Conservation (phyloP, 768 basidiomycete species). For the Auricularia sp. region DNA sequence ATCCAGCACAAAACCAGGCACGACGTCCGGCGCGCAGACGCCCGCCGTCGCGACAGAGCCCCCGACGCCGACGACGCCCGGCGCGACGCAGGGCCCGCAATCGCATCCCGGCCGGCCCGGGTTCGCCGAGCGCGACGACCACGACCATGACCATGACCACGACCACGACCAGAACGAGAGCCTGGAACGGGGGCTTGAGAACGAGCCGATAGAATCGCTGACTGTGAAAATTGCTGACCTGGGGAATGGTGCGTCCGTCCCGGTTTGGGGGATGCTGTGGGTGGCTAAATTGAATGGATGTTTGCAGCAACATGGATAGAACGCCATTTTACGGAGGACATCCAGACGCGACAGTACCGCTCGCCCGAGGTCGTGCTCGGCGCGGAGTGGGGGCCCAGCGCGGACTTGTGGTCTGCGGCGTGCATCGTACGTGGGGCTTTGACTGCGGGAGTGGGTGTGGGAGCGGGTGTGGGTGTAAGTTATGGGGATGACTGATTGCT, state of each 20-base stretch:
- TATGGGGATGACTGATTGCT: no score
- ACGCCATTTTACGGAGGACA: conserved; percentile 98
- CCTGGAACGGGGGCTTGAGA: conserved; percentile 19
- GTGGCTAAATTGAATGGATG: neutral
- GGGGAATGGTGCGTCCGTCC: conserved; percentile 64
- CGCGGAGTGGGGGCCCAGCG: conserved; percentile 89
- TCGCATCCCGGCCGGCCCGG: conserved; percentile 8
- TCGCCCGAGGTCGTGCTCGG: conserved; percentile 97
- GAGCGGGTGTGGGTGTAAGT: no score
- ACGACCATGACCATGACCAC: neutral
- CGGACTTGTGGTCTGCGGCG: conserved; percentile 94
- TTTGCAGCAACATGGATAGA: conserved; percentile 72
- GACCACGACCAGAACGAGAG: no score
- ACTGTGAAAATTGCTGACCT: conserved; percentile 99
- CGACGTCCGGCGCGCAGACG: no score
- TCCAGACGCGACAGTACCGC: conserved; percentile 94
- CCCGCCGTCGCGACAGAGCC: neutral
- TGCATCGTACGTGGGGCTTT: conserved; percentile 59
- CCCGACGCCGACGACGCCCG: conserved; percentile 10
- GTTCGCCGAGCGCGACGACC: neutral
- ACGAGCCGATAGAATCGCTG: conserved; percentile 49
- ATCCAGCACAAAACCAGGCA: no score
- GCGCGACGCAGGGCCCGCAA: conserved; percentile 7
- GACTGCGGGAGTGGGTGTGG: no score
- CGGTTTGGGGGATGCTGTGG: no score